phyloP scores from a whole-genome alignment of 148 eudicot species.

The Selenicereus undatus region DNA sequence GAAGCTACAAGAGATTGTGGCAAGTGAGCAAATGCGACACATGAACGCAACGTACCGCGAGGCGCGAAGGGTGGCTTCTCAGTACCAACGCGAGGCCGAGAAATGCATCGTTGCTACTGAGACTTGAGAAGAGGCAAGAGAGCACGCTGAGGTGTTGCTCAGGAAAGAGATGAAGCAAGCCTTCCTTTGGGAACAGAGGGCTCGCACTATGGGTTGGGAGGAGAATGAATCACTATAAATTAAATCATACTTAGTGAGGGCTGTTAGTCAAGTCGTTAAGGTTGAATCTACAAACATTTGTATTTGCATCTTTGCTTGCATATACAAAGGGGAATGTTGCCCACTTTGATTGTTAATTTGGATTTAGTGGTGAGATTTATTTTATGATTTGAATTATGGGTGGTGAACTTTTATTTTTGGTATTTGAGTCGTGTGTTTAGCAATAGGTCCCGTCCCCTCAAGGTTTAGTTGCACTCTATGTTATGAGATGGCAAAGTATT shows the following conservation, averaged over 20 bases:
- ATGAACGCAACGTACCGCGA: slow-evolving; percentile 57
- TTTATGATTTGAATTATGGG: no score
- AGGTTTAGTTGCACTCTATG: no score
- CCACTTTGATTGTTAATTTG: no score
- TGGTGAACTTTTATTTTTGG: no score
- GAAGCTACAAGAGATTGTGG: slow-evolving; percentile 45
- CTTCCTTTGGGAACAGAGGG: slow-evolving; percentile 50
- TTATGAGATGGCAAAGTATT: no score
- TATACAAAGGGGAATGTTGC: no score
- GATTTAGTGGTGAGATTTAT: no score
- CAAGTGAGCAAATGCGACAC: slow-evolving; percentile 37
- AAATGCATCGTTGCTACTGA: slow-evolving; percentile 63
- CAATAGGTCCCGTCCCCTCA: no score
- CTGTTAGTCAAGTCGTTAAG: no score
- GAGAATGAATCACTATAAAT: slow-evolving; percentile 9
- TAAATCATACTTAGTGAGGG: not conserved
- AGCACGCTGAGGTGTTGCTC: slow-evolving; percentile 43
- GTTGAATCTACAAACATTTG: no score
- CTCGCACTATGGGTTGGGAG: slow-evolving; percentile 53
- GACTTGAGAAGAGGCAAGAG: slow-evolving; percentile 58
- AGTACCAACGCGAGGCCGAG: slow-evolving; percentile 61
- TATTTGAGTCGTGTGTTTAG: no score
- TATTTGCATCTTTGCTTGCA: no score
- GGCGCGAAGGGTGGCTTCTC: slow-evolving; percentile 53
- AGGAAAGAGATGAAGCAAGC: slow-evolving; percentile 42